Evolutionary conservation across 2,329 filamentous ascomycete species (phyloP).

Genomic region (Emericellopsis atlantica): DNA sequence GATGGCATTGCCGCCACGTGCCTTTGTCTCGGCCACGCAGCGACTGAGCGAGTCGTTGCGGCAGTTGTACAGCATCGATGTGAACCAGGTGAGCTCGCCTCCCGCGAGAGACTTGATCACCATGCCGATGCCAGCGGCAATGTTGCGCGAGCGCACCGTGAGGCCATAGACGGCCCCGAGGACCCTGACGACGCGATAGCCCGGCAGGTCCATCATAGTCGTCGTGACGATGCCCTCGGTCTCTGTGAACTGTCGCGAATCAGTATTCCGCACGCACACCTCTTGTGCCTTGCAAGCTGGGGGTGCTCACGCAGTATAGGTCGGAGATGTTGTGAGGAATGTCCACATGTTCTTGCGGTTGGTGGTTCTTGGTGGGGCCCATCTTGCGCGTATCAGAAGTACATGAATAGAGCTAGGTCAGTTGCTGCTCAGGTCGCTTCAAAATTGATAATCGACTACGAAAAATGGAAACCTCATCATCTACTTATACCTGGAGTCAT

Average conservation of each 20-base stretch:
- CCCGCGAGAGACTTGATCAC: constrained; percentile 43
- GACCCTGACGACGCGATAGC: constrained; percentile 43
- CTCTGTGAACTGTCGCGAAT: constrained; percentile 33
- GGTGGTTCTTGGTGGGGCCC: constrained; percentile 10
- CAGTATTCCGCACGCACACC: background rate
- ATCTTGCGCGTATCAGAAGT: too few species aligned
- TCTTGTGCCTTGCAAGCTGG: background rate
- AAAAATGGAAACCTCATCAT: too few species aligned
- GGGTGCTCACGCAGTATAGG: constrained; percentile 27
- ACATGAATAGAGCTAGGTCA: too few species aligned
- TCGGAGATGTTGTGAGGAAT: constrained; percentile 29
- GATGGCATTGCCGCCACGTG: constrained; percentile 45
- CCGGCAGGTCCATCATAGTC: constrained; percentile 51
- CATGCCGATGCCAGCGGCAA: constrained; percentile 41
- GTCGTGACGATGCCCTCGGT: constrained; percentile 48
- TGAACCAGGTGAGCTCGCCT: constrained; percentile 47
- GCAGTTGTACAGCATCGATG: constrained; percentile 43
- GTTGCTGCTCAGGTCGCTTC: too few species aligned
- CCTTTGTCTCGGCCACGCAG: constrained; percentile 35
- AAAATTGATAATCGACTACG: too few species aligned
- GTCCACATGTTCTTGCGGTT: constrained; percentile 16
- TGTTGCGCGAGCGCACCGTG: constrained; percentile 44
- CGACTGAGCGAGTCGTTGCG: constrained; percentile 21
- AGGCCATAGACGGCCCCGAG: constrained; percentile 47
- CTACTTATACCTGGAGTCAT: too few species aligned